Percentiles rank a stretch among this genome's conserved stretches.
These are phyloP conservation scores for Polysphondylium violaceum DNA, from an alignment of 78 protist species.

Conservation along the genomic window DNA sequence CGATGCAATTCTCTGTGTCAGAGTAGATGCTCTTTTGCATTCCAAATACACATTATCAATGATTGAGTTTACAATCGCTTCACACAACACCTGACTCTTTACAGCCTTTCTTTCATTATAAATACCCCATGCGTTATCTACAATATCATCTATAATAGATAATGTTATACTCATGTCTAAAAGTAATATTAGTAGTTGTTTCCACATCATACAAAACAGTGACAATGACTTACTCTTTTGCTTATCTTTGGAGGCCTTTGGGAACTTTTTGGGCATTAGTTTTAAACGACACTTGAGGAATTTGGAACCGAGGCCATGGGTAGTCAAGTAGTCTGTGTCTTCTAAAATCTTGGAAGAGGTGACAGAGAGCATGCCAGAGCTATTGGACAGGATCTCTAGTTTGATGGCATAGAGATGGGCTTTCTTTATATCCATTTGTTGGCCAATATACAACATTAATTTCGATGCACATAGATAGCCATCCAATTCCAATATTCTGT, in stretches of 20 bases:
- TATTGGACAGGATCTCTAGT: slow-evolving; percentile 4
- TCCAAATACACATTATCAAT: slow-evolving; percentile 20
- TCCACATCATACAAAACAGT: neutral
- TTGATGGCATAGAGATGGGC: slow-evolving; percentile 26
- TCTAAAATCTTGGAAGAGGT: neutral
- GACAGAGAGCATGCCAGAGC: neutral
- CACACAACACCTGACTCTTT: neutral
- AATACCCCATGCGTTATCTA: slow-evolving; percentile 31
- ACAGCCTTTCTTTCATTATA: slow-evolving; percentile 6
- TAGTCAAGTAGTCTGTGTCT: slow-evolving; percentile 29
- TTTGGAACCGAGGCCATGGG: slow-evolving; percentile 34
- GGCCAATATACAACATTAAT: slow-evolving; percentile 15
- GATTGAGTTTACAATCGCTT: slow-evolving; percentile 11
- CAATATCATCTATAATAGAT: slow-evolving; percentile 40
- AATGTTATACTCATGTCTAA: slow-evolving; percentile 9
- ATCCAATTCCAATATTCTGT: slow-evolving; percentile 31
- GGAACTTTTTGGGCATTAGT: slow-evolving; percentile 38
- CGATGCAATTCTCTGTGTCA: slow-evolving; percentile 53
- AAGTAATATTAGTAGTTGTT: neutral
- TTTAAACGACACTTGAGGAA: slow-evolving; percentile 61
- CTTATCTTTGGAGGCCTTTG: slow-evolving; percentile 49
- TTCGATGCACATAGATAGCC: slow-evolving; percentile 23
- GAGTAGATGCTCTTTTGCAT: slow-evolving; percentile 37
- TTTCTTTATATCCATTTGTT: slow-evolving; percentile 49
- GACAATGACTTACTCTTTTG: slow-evolving; percentile 48